Conservation (phyloP, 495 filamentous ascomycete species). For the Neurospora sp. region DNA sequence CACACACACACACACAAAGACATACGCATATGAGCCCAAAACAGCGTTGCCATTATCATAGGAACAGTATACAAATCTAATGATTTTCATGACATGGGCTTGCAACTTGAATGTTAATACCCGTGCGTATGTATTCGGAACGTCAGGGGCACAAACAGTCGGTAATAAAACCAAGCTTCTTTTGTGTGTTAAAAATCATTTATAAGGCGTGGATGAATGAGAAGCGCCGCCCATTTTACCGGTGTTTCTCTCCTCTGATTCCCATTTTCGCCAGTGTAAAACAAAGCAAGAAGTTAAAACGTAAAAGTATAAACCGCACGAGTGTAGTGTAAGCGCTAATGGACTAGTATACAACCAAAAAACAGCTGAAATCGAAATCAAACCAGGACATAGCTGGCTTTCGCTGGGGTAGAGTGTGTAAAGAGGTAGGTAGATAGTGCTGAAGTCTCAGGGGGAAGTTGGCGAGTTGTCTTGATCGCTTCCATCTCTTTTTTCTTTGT, state of each 20-base stretch:
- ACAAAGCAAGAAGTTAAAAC: neutral
- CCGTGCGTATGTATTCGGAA: neutral
- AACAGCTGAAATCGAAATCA: neutral
- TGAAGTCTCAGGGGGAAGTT: neutral
- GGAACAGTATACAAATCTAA: neutral
- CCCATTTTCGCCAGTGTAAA: neutral
- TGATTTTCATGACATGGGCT: neutral
- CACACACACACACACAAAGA: neutral
- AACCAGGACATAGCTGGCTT: neutral
- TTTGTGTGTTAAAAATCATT: neutral
- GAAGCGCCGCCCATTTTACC: too few species aligned
- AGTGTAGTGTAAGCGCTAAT: neutral
- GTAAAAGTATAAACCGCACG: neutral
- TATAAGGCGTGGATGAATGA: too few species aligned
- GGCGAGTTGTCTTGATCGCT: too few species aligned
- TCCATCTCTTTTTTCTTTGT: neutral
- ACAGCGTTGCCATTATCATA: neutral
- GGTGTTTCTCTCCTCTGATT: neutral
- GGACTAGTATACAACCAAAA: neutral
- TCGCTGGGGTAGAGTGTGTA: neutral
- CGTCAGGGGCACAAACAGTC: neutral
- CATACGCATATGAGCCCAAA: neutral
- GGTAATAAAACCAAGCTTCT: neutral
- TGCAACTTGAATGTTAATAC: neutral
- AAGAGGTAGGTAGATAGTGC: neutral